These are phyloP conservation scores for Lindgomyces ingoldianus DNA, from an alignment of 495 filamentous ascomycete species.

Conservation along the genomic window DNA sequence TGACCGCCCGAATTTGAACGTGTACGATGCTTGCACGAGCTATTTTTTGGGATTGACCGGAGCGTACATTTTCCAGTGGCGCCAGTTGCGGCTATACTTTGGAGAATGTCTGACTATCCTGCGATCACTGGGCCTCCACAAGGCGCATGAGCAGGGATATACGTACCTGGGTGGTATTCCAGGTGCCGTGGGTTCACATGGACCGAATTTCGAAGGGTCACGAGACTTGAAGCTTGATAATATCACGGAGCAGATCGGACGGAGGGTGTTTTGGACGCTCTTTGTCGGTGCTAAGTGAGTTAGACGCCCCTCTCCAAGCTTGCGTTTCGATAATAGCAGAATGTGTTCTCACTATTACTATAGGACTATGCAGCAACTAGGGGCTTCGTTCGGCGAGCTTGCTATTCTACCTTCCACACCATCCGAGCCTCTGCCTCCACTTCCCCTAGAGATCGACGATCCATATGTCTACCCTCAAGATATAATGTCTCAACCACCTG, in stretches of 20 bases:
- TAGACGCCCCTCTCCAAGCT: neutral
- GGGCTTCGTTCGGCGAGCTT: constrained; percentile 62
- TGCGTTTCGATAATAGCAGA: neutral
- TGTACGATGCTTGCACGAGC: constrained; percentile 83
- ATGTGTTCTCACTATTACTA: neutral
- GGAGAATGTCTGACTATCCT: constrained; percentile 72
- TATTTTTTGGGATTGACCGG: constrained; percentile 76
- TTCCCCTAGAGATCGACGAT: constrained; percentile 78
- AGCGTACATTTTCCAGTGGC: constrained; percentile 67
- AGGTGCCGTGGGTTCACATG: constrained; percentile 13
- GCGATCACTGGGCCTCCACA: constrained; percentile 64
- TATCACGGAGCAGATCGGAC: constrained; percentile 74
- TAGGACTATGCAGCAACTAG: constrained; percentile 69
- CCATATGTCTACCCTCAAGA: constrained; percentile 66
- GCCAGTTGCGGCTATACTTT: constrained; percentile 67
- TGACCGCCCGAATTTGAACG: constrained; percentile 60
- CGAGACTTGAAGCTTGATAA: constrained; percentile 55
- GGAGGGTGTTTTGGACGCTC: constrained; percentile 76
- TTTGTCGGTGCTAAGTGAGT: constrained; percentile 60
- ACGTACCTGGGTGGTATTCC: constrained; percentile 32
- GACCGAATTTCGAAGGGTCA: constrained; percentile 38
- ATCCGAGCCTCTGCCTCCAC: constrained; percentile 73
- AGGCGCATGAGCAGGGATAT: constrained; percentile 46
- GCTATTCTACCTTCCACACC: constrained; percentile 70
- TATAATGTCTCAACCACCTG: constrained; percentile 63